Percentiles rank a stretch among this genome's conserved stretches.
Conservation (phyloP, 306 rosid species). For the Rubus idaeus region DNA sequence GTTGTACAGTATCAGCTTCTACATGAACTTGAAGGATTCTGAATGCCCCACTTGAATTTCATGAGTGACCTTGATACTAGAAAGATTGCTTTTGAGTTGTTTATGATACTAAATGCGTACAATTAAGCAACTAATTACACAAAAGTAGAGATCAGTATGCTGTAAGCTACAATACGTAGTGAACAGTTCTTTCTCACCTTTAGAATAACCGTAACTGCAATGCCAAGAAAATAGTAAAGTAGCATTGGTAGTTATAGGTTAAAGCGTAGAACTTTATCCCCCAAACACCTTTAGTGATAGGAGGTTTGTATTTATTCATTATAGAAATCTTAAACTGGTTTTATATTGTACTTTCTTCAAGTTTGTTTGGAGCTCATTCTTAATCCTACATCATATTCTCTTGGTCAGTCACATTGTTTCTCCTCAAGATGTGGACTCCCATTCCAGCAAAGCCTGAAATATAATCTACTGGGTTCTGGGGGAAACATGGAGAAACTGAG, state of each 20-base stretch:
- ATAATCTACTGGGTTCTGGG: background rate
- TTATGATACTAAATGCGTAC: background rate
- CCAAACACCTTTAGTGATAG: background rate
- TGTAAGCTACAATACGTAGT: background rate
- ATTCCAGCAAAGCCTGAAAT: background rate
- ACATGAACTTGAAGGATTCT: constrained; percentile 4
- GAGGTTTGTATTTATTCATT: background rate
- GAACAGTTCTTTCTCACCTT: background rate
- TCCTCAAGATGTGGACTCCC: background rate
- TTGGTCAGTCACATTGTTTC: background rate
- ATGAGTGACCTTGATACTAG: background rate
- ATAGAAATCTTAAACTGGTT: background rate
- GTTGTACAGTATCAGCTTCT: background rate
- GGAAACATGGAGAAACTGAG: background rate
- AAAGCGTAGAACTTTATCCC: background rate
- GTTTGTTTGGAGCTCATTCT: background rate
- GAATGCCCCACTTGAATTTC: background rate
- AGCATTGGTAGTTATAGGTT: background rate
- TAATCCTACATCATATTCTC: background rate
- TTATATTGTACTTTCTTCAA: background rate
- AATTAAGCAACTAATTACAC: no score
- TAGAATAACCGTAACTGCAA: background rate
- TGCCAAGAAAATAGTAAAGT: background rate
- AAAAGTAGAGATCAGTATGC: background rate
- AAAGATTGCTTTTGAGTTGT: background rate